Evolutionary conservation across 495 filamentous ascomycete genomes (phyloP).

Genomic region (Podospora bellae-mahoneyi): DNA sequence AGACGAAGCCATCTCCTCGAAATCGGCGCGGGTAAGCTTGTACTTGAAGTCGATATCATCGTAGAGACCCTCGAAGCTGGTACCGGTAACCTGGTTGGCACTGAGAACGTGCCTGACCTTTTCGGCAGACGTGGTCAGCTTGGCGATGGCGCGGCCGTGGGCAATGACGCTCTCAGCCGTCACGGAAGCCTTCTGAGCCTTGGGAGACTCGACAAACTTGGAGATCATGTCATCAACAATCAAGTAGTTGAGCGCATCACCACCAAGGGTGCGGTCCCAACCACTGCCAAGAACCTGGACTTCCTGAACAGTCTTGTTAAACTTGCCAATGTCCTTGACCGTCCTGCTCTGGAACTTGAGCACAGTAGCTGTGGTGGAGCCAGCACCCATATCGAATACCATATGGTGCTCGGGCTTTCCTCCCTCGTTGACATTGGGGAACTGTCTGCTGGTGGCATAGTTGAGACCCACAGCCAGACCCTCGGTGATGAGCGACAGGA

Average conservation of each 20-base stretch:
- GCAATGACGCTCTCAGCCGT: constrained; percentile 56
- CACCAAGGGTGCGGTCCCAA: constrained; percentile 88
- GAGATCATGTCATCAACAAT: constrained; percentile 84
- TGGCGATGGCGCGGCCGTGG: constrained; percentile 81
- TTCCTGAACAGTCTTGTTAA: constrained; percentile 96
- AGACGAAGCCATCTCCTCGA: constrained; percentile 73
- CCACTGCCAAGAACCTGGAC: constrained; percentile 79
- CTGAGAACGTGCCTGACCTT: constrained; percentile 84
- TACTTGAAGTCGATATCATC: constrained; percentile 92
- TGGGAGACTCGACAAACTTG: constrained; percentile 67
- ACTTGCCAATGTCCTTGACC: constrained; percentile 88
- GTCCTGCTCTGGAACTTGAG: constrained; percentile 82
- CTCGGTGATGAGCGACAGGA: constrained; percentile 82
- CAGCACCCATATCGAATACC: constrained; percentile 97
- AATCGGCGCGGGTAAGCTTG: constrained; percentile 75
- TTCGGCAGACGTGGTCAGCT: constrained; percentile 89
- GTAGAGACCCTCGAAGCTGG: constrained; percentile 82
- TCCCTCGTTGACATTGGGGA: constrained; percentile 78
- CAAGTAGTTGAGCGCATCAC: constrained; percentile 81
- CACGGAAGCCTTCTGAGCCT: constrained; percentile 64
- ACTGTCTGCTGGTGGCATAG: constrained; percentile 87
- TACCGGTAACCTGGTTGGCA: constrained; percentile 78
- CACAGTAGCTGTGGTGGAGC: constrained; percentile 92
- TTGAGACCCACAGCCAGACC: constrained; percentile 91
- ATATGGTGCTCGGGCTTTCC: constrained; percentile 89